A percentile compares a stretch with the other conserved stretches of the same genome.
Conservation (phyloP, 352 stramenopile species). For the Globisporangium apiculatum region DNA sequence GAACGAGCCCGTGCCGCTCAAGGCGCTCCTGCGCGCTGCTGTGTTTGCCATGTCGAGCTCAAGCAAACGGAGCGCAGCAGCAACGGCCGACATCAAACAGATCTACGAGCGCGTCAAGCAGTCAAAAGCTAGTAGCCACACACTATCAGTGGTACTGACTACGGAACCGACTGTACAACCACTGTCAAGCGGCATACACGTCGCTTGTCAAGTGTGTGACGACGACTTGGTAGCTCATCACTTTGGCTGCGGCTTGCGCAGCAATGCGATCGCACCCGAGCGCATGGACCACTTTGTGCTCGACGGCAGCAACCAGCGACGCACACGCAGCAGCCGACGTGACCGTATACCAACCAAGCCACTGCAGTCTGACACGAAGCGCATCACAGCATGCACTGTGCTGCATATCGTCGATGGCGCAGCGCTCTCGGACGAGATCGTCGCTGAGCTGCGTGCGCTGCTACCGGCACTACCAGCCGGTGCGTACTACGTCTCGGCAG, state of each 20-base stretch:
- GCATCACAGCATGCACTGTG: background rate
- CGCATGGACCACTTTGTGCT: slow-evolving; percentile 40
- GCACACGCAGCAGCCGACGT: background rate
- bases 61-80: slow-evolving; percentile 31
- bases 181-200: slow-evolving; percentile 24
- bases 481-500: slow-evolving; percentile 38
- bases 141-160: background rate
- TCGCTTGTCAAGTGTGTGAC: slow-evolving; percentile 32
- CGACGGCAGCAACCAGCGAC: slow-evolving; percentile 13
- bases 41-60: slow-evolving; percentile 67
- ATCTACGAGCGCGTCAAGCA: slow-evolving; percentile 33
- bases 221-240: slow-evolving; percentile 25
- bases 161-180: background rate
- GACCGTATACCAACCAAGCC: too few relatives aligned
- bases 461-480: slow-evolving; percentile 41
- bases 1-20: slow-evolving; percentile 32
- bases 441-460: slow-evolving; percentile 36
- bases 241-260: slow-evolving; percentile 17
- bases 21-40: slow-evolving; percentile 45
- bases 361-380: background rate
- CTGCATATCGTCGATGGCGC: slow-evolving; percentile 36
- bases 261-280: slow-evolving; percentile 21
- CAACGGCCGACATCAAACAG: slow-evolving; percentile 24
- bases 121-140: background rate
- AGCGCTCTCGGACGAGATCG: slow-evolving; percentile 29